These are phyloP conservation scores for Mycena floridula DNA, from an alignment of 768 basidiomycete genomes.

Conservation along the genomic window DNA sequence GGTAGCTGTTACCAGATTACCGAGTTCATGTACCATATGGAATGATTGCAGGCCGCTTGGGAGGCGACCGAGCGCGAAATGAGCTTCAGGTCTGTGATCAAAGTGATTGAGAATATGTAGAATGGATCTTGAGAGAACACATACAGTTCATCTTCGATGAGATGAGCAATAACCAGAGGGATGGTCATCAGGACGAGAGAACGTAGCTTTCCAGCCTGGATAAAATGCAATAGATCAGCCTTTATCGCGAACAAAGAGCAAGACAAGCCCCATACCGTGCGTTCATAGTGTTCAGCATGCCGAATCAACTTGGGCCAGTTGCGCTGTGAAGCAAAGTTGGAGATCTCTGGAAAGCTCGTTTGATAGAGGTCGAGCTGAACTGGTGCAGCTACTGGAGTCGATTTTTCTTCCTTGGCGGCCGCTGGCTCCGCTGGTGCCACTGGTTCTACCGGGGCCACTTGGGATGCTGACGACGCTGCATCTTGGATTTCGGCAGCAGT, in stretches of 20 bases:
- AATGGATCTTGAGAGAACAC: slow-evolving; percentile 14
- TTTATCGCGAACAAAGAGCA: background rate
- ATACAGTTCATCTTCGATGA: slow-evolving; percentile 59
- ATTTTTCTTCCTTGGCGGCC: slow-evolving; percentile 5
- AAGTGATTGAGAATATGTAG: background rate
- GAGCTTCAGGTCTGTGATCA: slow-evolving; percentile 48
- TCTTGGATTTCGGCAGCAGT: slow-evolving; percentile 52
- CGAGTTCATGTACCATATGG: slow-evolving; percentile 42
- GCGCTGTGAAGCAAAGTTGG: slow-evolving; percentile 36
- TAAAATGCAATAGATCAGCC: slow-evolving; percentile 4
- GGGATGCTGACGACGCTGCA: slow-evolving; percentile 30
- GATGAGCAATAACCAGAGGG: slow-evolving; percentile 60
- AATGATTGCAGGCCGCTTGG: slow-evolving; percentile 37
- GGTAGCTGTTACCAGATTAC: slow-evolving; percentile 41
- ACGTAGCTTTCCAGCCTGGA: slow-evolving; percentile 28
- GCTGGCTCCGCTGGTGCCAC: slow-evolving; percentile 7
- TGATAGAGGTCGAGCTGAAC: slow-evolving; percentile 32
- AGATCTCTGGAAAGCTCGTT: slow-evolving; percentile 36
- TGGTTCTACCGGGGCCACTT: background rate
- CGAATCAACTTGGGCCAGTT: slow-evolving; percentile 37
- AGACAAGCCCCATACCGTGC: slow-evolving; percentile 45
- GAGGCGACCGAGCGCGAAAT: slow-evolving; percentile 49
- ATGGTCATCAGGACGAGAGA: slow-evolving; percentile 47
- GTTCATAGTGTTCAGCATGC: slow-evolving; percentile 41
- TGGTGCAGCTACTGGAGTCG: slow-evolving; percentile 6